Evolutionary conservation across 2,329 filamentous ascomycete species (phyloP), one percentile per base, ranked within the genome.

Genomic region (Passalora sequoiae): DNA sequence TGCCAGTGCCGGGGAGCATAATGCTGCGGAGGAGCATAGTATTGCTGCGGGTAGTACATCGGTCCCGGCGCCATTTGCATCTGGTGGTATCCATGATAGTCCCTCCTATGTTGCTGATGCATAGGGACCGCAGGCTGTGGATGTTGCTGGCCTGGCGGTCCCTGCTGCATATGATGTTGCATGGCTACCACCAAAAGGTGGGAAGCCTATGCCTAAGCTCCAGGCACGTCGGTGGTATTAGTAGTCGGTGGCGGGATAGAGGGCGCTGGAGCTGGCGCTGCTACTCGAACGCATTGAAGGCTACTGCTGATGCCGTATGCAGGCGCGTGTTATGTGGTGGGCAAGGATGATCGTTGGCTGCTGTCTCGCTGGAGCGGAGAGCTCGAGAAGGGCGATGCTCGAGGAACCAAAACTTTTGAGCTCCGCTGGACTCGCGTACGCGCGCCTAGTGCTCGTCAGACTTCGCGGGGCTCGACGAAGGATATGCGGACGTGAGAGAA

Each of bases 1-100:
- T 57, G 66, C 55, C 66, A 65, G 50, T 57, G 60, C 45, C 44
- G 45, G 9, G 46, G 45, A 25, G 32, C 21, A 10, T 47, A 50
- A 22, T 44, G 46, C 9, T 44, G 66, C 45, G 64, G 64, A 38
- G 62, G 66, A 22, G 53, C 62, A 60, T 69, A 68, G 53, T 68
- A 67, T 42, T 62, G 61, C 52, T 65, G 50, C 39, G 17, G 15
- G 13, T 17, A 17, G 6, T 36, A 36, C 33, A 36, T 39, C 24
- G 37, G 37, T 5, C 22, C 27, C 9, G 37, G 24, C 5, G n/a
- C 20, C 33, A 36, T 36, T 13, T 17, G 33, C 10, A n/a, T n/a
- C 8, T 36, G 33, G 15, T 36, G 33, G 13, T 36, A 36, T 15
- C 33, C 33, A 24, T 36, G 33, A 24, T 36, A 36, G 9, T 36